These are phyloP conservation scores for Solanum aculeatissimum DNA, from an alignment of 305 asterid species.

Conservation along the genomic window DNA sequence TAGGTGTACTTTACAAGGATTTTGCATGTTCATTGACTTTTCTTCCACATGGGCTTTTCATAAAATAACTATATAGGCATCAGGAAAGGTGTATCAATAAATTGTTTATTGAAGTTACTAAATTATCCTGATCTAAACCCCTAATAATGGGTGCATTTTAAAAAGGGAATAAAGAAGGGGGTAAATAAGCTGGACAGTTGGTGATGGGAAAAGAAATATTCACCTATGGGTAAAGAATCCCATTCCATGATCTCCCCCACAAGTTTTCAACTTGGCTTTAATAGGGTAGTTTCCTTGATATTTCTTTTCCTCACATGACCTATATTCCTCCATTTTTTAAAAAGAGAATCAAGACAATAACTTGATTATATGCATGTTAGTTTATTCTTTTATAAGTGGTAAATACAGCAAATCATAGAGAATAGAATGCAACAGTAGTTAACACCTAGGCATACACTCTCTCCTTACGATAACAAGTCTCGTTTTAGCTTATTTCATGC, in stretches of 20 bases:
- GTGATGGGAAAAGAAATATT: neutral
- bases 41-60: conserved; percentile 56
- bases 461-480: neutral
- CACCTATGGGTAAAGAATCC: conserved; percentile 35
- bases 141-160: neutral
- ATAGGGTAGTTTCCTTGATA: conserved; percentile 25
- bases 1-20: conserved; percentile 41
- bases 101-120: neutral
- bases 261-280: conserved; percentile 5
- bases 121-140: neutral
- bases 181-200: neutral
- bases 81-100: neutral
- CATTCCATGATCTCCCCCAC: conserved; percentile 4
- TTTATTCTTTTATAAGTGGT: neutral
- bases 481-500: neutral
- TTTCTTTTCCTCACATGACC: conserved; percentile 20
- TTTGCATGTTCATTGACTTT: conserved; percentile 36
- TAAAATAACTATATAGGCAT: conserved; percentile 16
- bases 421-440: conserved; percentile 17
- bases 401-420: neutral
- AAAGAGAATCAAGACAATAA: neutral
- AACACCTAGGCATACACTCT: neutral
- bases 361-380: neutral
- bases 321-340: neutral
- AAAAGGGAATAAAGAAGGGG: neutral